Conservation (phyloP, 2,329 filamentous ascomycete genomes). For the Aspergillus uvarum region DNA sequence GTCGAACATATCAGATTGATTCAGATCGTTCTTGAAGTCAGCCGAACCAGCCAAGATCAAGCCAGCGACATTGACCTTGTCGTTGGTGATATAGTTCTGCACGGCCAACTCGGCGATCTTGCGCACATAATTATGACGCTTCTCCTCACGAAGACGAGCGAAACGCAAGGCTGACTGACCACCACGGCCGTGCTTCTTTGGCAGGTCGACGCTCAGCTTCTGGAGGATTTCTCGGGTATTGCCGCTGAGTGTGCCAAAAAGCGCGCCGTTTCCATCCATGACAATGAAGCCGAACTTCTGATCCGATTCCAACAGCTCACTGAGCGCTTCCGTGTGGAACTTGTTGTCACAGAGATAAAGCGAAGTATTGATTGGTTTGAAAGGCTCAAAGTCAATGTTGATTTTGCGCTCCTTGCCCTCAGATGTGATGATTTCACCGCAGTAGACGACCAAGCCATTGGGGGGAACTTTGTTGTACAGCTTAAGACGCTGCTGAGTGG, state of each 20-base stretch:
- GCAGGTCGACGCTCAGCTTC: constrained; percentile 97
- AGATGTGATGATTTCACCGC: constrained; percentile 98
- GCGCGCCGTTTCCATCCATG: constrained; percentile 98
- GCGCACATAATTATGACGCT: constrained; percentile 99
- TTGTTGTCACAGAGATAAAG: constrained; percentile 99
- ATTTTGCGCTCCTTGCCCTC: constrained; percentile 99
- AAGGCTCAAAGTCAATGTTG: constrained; percentile 99
- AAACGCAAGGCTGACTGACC: constrained; percentile 99
- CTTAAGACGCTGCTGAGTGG: constrained; percentile 97
- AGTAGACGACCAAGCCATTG: constrained; percentile 97
- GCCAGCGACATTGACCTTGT: constrained; percentile 97
- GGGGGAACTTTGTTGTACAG: constrained; percentile 98
- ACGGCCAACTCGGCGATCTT: constrained; percentile 98
- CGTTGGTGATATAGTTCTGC: constrained; percentile 97
- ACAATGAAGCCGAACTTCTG: constrained; percentile 99
- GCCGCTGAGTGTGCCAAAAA: constrained; percentile 94
- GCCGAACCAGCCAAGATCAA: constrained; percentile 94
- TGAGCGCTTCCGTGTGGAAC: constrained; percentile 96
- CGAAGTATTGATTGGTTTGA: constrained; percentile 99
- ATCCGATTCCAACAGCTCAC: constrained; percentile 95
- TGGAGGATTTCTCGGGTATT: constrained; percentile 96
- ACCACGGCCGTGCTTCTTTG: constrained; percentile 99
- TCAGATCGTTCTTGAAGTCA: constrained; percentile 99
- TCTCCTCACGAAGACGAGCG: constrained; percentile 97
- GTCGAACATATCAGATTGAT: constrained; percentile 97